phyloP scores from a whole-genome alignment of 352 stramenopile genomes.

The Aphanomyces astaci region DNA sequence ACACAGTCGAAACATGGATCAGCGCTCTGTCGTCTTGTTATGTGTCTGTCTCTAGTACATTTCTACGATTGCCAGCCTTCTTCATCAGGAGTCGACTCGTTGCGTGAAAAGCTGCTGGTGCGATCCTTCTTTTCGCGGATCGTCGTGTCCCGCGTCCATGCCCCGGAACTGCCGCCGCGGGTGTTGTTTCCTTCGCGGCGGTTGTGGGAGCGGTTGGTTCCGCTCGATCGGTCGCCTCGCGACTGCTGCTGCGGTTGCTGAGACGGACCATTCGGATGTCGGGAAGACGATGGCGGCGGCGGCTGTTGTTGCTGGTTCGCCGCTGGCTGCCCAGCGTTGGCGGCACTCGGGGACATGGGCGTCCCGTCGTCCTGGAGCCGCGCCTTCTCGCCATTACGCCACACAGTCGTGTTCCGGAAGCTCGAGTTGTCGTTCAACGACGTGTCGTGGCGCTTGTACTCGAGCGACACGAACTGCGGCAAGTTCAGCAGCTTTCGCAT shows the following conservation, averaged over 20 bases:
- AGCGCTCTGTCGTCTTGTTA: too few species aligned
- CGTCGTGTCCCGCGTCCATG: slow-evolving; percentile 22
- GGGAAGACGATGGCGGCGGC: too few species aligned
- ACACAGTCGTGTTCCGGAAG: slow-evolving; percentile 74
- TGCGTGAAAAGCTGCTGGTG: slow-evolving; percentile 9
- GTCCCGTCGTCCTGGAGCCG: slow-evolving; percentile 12
- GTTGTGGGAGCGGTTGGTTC: slow-evolving; percentile 2
- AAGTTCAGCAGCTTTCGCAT: slow-evolving; percentile 87
- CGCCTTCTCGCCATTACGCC: slow-evolving; percentile 48
- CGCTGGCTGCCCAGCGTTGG: slow-evolving; percentile 14
- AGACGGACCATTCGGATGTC: slow-evolving; percentile 17
- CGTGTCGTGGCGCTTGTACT: slow-evolving; percentile 89
- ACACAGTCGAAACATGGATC: too few species aligned
- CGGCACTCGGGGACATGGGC: slow-evolving; percentile 24
- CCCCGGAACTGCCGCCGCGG: neutral
- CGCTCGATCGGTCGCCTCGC: neutral
- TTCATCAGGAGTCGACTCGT: slow-evolving; percentile 4
- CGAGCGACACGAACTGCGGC: slow-evolving; percentile 83
- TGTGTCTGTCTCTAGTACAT: neutral
- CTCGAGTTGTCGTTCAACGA: slow-evolving; percentile 76
- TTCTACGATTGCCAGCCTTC: slow-evolving; percentile 18
- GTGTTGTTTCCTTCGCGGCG: neutral
- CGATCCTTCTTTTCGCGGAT: slow-evolving; percentile 18
- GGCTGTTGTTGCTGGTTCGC: slow-evolving; percentile 18
- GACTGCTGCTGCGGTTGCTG: slow-evolving; percentile 28